These are phyloP conservation scores for Fereydounia khargensis DNA, from an alignment of 1,284 basidiomycete species.

Conservation along the genomic window DNA sequence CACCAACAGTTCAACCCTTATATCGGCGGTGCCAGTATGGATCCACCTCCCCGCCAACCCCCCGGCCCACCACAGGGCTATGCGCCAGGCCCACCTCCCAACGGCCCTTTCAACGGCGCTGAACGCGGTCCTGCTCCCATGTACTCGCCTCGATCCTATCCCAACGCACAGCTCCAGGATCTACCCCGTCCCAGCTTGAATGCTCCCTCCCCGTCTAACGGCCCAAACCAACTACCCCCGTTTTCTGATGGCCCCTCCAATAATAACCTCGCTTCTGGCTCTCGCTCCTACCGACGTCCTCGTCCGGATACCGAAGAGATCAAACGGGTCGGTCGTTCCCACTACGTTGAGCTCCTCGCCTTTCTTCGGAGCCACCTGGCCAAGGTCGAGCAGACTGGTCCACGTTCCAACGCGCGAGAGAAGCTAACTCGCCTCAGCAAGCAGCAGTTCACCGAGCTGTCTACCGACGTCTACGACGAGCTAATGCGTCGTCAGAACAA, in stretches of 20 bases:
- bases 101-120: conserved; percentile 3
- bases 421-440: conserved; percentile 55
- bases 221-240: no score
- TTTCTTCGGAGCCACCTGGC: conserved; percentile 50
- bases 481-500: conserved; percentile 48
- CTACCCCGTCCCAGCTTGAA: conserved; percentile 9
- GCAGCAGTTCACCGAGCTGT: conserved; percentile 56
- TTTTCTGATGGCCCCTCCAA: conserved; percentile 8
- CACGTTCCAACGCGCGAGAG: conserved; percentile 52
- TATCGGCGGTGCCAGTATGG: conserved; percentile 11
- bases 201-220: no score
- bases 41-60: conserved; percentile 2
- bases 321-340: conserved; percentile 35
- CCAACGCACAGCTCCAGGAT: conserved; percentile 17
- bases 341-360: conserved; percentile 51
- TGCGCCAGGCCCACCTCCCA: conserved; percentile 5
- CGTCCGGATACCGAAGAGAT: conserved; percentile 48
- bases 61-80: conserved; percentile 5
- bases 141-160: conserved; percentile 3
- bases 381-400: conserved; percentile 47
- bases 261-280: conserved; percentile 9
- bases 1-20: conserved; percentile 22
- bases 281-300: conserved; percentile 7
- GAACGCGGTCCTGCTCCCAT: conserved; percentile 1
- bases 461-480: conserved; percentile 57